Conservation (phyloP, 192 early-diverging fungal genomes). For the Fimicolochytrium jonesii region DNA sequence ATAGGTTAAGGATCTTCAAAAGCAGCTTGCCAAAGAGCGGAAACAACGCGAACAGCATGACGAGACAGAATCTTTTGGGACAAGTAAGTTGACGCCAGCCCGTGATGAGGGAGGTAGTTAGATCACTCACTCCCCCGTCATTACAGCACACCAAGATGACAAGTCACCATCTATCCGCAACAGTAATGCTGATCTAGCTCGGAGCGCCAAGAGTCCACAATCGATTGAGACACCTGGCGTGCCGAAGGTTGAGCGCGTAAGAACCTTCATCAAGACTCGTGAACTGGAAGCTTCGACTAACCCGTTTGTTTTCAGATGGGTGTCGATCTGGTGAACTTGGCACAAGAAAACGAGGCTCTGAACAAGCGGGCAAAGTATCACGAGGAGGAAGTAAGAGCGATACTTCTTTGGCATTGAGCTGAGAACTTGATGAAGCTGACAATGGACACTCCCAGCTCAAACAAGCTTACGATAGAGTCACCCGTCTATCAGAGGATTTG, state of each 20-base stretch:
- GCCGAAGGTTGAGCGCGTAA: slow-evolving; percentile 38
- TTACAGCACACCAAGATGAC: no score
- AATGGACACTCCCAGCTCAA: no score
- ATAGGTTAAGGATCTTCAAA: slow-evolving; percentile 55
- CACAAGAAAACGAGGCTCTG: slow-evolving; percentile 50
- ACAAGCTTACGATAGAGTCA: slow-evolving; percentile 27
- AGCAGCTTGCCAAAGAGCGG: slow-evolving; percentile 49
- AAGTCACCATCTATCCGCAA: slow-evolving; percentile 4
- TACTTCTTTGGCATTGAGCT: no score
- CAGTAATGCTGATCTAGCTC: slow-evolving; percentile 12
- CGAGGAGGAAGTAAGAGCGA: slow-evolving; percentile 45
- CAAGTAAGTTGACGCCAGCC: no score
- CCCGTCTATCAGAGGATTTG: slow-evolving; percentile 38
- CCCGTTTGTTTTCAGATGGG: slow-evolving; percentile 36
- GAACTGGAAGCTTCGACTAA: no score
- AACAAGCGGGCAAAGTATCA: slow-evolving; percentile 36
- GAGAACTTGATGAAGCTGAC: no score
- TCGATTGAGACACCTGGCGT: slow-evolving; percentile 10
- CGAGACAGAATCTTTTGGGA: slow-evolving; percentile 1
- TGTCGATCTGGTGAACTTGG: slow-evolving; percentile 35
- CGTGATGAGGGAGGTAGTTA: no score
- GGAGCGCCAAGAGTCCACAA: background rate
- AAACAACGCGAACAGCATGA: slow-evolving; percentile 19
- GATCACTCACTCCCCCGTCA: no score
- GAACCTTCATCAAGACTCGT: background rate